These are phyloP conservation scores for Phylloporus sp. DNA, from an alignment of 768 basidiomycete genomes.

Conservation along the genomic window DNA sequence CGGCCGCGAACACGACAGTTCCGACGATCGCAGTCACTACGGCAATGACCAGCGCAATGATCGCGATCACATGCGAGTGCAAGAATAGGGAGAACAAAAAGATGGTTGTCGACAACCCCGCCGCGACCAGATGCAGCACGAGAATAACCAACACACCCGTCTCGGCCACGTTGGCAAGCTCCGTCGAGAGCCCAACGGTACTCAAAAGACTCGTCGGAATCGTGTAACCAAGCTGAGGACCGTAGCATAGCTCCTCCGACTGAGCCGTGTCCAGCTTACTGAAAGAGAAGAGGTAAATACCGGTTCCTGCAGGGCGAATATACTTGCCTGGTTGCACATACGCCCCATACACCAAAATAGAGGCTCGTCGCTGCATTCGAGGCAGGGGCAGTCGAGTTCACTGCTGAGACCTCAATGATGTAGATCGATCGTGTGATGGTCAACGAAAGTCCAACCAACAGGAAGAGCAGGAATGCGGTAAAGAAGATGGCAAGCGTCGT, in stretches of 20 bases:
- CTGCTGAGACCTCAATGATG: conserved; percentile 45
- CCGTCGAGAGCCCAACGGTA: conserved; percentile 41
- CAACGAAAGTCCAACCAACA: conserved; percentile 71
- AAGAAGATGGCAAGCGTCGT: conserved; percentile 50
- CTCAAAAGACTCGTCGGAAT: conserved; percentile 46
- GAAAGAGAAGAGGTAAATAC: neutral
- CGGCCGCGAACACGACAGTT: conserved; percentile 54
- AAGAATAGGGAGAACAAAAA: conserved; percentile 56
- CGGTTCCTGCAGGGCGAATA: neutral
- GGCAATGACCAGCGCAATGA: conserved; percentile 56
- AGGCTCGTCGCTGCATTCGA: conserved; percentile 58
- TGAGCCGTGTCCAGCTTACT: conserved; percentile 7
- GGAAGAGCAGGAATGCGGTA: conserved; percentile 63
- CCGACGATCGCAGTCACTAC: conserved; percentile 54
- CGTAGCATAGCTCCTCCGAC: conserved; percentile 47
- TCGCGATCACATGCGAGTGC: conserved; percentile 50
- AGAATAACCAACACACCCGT: conserved; percentile 52
- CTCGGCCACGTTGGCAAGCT: conserved; percentile 45
- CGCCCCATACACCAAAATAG: conserved; percentile 80
- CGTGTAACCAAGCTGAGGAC: conserved; percentile 66
- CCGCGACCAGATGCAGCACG: conserved; percentile 65
- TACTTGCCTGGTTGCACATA: conserved; percentile 58
- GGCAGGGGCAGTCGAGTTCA: conserved; percentile 28
- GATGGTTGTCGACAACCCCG: conserved; percentile 53
- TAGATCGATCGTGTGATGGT: conserved; percentile 72